Evolutionary conservation across 192 early-diverging fungal species (phyloP), one percentile per base, ranked within the genome.

Genomic region (Coemansia sp.): DNA sequence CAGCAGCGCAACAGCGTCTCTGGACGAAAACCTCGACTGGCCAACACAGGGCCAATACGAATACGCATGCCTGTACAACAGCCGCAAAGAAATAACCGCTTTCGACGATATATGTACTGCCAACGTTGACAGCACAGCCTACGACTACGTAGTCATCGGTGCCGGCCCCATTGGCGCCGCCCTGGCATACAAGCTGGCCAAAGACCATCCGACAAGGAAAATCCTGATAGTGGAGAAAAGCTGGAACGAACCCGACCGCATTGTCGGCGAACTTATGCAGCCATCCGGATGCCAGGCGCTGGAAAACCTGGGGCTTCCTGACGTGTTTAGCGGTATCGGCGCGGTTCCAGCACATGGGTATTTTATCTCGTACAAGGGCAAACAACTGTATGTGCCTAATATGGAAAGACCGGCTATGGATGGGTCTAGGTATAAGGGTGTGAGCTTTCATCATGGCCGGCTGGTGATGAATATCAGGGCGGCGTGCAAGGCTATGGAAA

Each of bases 181-280:
- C 2, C 87, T 92, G 34, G 97, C 97, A 2, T 82, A 83, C 51
- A 85, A 90, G 7, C 89, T 99, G 60, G 94, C 89, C 6, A 72
- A 67, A 37, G 86, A 92, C 63, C 89, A 90, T 22, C 88, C 92
- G 59, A 90, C 11, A 65, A 91, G 56, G 76, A 86, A 83, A 22
- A 65, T 84, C 51, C 58, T 82, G 4, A 12, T 66, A 20, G 63
- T 87, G 65, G 97, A 99, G 73, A 86, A 96, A 67, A 96, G 94
- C 76, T 88, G 95, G 87, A 85, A 57, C 66, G 93, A 98, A 75
- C 97, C 97, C 2, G 95, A 99, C 82, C 92, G 97, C 51, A 98
- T 99, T 67, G 97, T 99, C 22, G 97, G 97, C 35, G 97, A 99
- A 78, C 81, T 98, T 36, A 85, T 99, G 77, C 97, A 99, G 79